phyloP scores from a whole-genome alignment of 176 grass and related monocot species.

The Tillandsia fasciculata region DNA sequence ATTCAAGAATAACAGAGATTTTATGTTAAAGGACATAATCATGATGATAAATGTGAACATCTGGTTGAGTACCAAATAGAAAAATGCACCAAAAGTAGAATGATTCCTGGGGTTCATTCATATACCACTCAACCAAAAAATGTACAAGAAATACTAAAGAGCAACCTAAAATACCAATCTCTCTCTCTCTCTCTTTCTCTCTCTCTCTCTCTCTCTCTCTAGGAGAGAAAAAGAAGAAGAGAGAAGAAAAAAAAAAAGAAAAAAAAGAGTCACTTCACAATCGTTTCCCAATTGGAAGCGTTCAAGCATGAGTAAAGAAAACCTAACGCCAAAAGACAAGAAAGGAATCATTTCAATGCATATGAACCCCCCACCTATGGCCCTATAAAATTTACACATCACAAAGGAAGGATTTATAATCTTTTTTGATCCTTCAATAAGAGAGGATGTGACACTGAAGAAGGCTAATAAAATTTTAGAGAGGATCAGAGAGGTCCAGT shows the following conservation, averaged over 20 bases:
- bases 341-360: conserved; percentile 12
- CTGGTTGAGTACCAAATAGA: no score
- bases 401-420: neutral
- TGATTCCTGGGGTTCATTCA: no score
- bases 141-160: no score
- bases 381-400: conserved; percentile 15
- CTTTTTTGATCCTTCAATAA: no score
- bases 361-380: conserved; percentile 7
- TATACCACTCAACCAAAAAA: no score
- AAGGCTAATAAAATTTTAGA: conserved; percentile 1
- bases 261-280: conserved; percentile 13
- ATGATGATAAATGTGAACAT: no score
- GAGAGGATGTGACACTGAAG: neutral
- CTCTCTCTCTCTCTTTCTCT: no score
- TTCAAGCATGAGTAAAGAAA: conserved; percentile 5
- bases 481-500: conserved; percentile 6
- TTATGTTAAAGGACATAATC: no score
- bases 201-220: no score
- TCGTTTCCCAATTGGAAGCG: conserved; percentile 11
- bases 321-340: conserved; percentile 1
- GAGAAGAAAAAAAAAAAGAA: conserved; percentile 2
- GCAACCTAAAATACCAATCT: no score
- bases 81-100: no score
- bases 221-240: neutral
- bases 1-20: no score